Evolutionary conservation across 2,329 filamentous ascomycete genomes (phyloP).

Genomic region (Helicocarpus griseus): DNA sequence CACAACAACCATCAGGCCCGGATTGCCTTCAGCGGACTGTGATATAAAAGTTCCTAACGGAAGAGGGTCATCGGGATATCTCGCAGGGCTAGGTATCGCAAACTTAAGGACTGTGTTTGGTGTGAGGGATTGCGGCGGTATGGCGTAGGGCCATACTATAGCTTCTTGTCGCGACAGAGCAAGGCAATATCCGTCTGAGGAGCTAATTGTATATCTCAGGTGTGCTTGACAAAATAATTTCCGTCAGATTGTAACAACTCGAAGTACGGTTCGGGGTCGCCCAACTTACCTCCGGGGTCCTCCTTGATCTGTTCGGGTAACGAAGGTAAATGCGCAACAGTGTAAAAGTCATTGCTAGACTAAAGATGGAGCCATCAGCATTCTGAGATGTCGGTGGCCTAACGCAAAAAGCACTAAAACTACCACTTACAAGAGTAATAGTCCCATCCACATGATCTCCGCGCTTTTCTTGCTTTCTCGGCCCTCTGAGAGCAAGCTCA

Average conservation of each 20-base stretch:
- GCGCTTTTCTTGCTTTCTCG: slow-evolving; percentile 28
- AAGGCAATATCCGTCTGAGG: slow-evolving; percentile 62
- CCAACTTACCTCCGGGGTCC: slow-evolving; percentile 48
- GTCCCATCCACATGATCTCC: slow-evolving; percentile 23
- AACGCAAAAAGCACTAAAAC: no score
- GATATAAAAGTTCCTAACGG: slow-evolving; percentile 78
- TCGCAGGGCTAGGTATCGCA: slow-evolving; percentile 63
- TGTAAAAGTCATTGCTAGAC: slow-evolving; percentile 78
- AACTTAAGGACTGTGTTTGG: slow-evolving; percentile 70
- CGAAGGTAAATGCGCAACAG: slow-evolving; percentile 72
- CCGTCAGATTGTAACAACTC: slow-evolving; percentile 8
- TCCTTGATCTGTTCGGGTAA: slow-evolving; percentile 67
- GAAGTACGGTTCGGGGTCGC: background rate
- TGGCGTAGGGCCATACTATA: slow-evolving; percentile 80
- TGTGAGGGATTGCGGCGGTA: slow-evolving; percentile 23
- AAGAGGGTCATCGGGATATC: slow-evolving; percentile 57
- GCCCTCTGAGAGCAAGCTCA: slow-evolving; percentile 28
- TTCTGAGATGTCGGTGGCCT: slow-evolving; percentile 6
- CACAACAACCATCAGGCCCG: slow-evolving; percentile 78
- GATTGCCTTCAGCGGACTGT: slow-evolving; percentile 66
- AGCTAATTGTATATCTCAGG: slow-evolving; percentile 57
- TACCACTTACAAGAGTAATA: slow-evolving; percentile 26
- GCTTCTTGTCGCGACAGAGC: slow-evolving; percentile 73
- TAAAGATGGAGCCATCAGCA: slow-evolving; percentile 27
- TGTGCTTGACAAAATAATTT: slow-evolving; percentile 37